Conservation (phyloP, 2,329 filamentous ascomycete species). For the Malbranchea zuffiana region DNA sequence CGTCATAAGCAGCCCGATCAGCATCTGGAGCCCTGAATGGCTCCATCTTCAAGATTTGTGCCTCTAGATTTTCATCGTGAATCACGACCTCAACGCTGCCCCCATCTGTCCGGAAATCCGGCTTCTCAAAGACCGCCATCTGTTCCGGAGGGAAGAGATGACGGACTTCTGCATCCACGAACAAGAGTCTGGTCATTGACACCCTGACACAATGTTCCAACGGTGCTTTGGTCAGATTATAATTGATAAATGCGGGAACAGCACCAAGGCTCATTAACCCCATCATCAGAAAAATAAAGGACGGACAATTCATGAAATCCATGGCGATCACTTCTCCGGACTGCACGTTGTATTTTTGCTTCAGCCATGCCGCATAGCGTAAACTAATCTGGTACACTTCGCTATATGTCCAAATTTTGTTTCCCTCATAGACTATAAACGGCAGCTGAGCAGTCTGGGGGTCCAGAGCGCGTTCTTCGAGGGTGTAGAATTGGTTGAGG, state of each 20-base stretch:
- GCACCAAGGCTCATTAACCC: slow-evolving; percentile 76
- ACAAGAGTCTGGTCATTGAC: slow-evolving; percentile 53
- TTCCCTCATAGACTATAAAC: slow-evolving; percentile 56
- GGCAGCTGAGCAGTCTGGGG: slow-evolving; percentile 40
- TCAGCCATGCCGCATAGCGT: slow-evolving; percentile 66
- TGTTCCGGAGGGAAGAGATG: slow-evolving; percentile 39
- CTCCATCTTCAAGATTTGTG: slow-evolving; percentile 42
- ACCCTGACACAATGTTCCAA: slow-evolving; percentile 63
- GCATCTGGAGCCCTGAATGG: slow-evolving; percentile 50
- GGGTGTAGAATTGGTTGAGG: slow-evolving; percentile 61
- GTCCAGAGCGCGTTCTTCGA: slow-evolving; percentile 56
- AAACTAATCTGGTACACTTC: slow-evolving; percentile 60
- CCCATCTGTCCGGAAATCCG: slow-evolving; percentile 30
- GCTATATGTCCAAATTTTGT: slow-evolving; percentile 60
- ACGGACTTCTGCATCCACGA: slow-evolving; percentile 59
- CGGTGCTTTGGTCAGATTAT: slow-evolving; percentile 62
- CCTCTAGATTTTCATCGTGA: slow-evolving; percentile 49
- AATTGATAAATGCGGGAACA: slow-evolving; percentile 77
- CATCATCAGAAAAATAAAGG: slow-evolving; percentile 63
- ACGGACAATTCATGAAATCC: slow-evolving; percentile 70
- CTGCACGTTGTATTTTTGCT: slow-evolving; percentile 50
- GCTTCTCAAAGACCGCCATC: slow-evolving; percentile 29
- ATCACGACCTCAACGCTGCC: slow-evolving; percentile 48
- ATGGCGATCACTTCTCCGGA: slow-evolving; percentile 68
- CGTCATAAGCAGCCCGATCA: slow-evolving; percentile 41